phyloP scores from a whole-genome alignment of 2,329 filamentous ascomycete species.

The Fusarium clavum region DNA sequence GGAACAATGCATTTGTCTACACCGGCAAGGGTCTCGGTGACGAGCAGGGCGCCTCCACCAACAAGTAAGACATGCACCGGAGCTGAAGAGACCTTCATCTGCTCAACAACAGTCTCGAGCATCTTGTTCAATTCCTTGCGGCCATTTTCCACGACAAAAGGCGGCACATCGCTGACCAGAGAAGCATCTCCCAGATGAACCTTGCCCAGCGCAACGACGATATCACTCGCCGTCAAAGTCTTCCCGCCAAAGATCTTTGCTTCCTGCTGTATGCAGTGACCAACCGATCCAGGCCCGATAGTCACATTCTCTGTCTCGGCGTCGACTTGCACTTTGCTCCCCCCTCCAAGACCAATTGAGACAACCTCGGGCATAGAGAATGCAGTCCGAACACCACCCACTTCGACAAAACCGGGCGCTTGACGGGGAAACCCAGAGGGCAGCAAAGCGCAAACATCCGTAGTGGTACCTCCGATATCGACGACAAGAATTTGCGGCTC shows the following conservation, averaged over 20 bases:
- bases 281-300: constrained; percentile 69
- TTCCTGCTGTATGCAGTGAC: constrained; percentile 60
- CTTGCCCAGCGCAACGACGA: constrained; percentile 56
- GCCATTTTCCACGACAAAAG: constrained; percentile 36
- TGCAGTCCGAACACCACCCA: constrained; percentile 69
- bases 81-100: constrained; percentile 66
- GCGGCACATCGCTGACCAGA: constrained; percentile 46
- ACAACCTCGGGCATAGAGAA: constrained; percentile 68
- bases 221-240: constrained; percentile 65
- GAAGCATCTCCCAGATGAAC: constrained; percentile 47
- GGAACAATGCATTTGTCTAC: constrained; percentile 64
- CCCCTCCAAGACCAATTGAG: constrained; percentile 68
- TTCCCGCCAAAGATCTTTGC: constrained; percentile 65
- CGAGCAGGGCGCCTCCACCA: constrained; percentile 67
- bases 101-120: constrained; percentile 64
- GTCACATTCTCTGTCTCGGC: constrained; percentile 48
- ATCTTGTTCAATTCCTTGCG: constrained; percentile 56
- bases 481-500: constrained; percentile 60
- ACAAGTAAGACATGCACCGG: constrained; percentile 66
- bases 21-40: constrained; percentile 60
- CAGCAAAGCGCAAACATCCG: constrained; percentile 68
- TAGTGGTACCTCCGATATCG: constrained; percentile 71
- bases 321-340: constrained; percentile 51
- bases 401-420: constrained; percentile 67
- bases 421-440: constrained; percentile 70